These are phyloP conservation scores for Penicillium taxi DNA, from an alignment of 495 filamentous ascomycete species.

Conservation along the genomic window DNA sequence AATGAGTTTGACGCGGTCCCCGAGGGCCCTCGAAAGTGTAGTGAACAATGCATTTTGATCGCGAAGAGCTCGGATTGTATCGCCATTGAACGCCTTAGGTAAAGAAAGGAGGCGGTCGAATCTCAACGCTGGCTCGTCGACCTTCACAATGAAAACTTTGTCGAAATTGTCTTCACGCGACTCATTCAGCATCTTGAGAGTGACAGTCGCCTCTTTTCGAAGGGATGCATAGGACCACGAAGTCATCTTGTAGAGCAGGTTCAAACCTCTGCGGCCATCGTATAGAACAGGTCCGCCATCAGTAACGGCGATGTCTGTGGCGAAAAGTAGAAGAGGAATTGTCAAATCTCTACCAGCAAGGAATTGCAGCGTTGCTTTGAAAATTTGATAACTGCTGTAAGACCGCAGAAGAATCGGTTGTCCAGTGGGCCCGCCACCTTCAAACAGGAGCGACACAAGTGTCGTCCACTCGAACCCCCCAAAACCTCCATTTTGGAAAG, in stretches of 20 bases:
- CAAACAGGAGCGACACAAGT: constrained; percentile 70
- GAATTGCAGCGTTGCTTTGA: constrained; percentile 85
- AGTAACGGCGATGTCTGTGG: constrained; percentile 24
- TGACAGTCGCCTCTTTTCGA: constrained; percentile 61
- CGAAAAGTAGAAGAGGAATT: constrained; percentile 51
- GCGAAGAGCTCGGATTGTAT: constrained; percentile 24
- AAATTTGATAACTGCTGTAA: constrained; percentile 87
- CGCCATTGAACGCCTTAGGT: constrained; percentile 20
- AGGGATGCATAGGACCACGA: constrained; percentile 69
- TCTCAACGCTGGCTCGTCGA: constrained; percentile 55
- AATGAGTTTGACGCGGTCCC: constrained; percentile 63
- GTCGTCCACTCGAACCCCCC: constrained; percentile 87
- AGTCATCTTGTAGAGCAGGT: constrained; percentile 88
- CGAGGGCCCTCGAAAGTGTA: constrained; percentile 59
- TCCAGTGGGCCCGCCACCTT: constrained; percentile 62
- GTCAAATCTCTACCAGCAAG: constrained; percentile 63
- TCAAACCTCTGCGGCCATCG: constrained; percentile 65
- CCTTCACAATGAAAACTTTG: constrained; percentile 68
- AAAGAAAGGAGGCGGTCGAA: constrained; percentile 57
- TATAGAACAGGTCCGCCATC: constrained; percentile 39
- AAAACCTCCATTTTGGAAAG: constrained; percentile 71
- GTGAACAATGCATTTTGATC: constrained; percentile 43
- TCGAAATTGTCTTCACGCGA: constrained; percentile 72
- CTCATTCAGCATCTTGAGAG: constrained; percentile 66
- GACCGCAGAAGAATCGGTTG: constrained; percentile 63